Conservation (phyloP, 371 early-diverging fungal genomes). For the Actinomucor elegans region DNA sequence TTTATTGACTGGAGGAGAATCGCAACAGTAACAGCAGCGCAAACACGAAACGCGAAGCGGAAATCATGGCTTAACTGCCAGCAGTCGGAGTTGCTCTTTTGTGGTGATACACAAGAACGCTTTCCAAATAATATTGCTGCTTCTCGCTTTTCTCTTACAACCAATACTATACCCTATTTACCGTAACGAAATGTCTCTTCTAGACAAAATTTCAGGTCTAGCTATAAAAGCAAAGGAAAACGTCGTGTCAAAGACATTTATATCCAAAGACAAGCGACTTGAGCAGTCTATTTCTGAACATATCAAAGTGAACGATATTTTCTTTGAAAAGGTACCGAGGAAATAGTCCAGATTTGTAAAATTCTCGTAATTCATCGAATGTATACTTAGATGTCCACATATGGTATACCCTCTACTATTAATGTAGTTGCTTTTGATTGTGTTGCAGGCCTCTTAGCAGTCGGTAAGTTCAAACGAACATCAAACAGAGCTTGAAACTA, state of each 20-base stretch:
- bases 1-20: too few species aligned
- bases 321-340: constrained; percentile 20
- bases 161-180: too few species aligned
- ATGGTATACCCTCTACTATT: constrained; percentile 50
- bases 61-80: too few species aligned
- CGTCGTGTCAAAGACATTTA: constrained; percentile 29
- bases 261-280: constrained; percentile 44
- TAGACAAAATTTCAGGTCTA: constrained; percentile 41
- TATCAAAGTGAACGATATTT: constrained; percentile 23
- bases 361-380: not conserved
- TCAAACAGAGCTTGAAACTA: too few species aligned
- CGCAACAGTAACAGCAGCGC: too few species aligned
- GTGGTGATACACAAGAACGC: too few species aligned
- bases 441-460: constrained; percentile 53
- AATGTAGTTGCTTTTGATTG: constrained; percentile 55
- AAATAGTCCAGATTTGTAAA: not conserved
- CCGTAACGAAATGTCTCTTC: constrained; percentile 32
- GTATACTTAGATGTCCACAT: constrained; percentile 36
- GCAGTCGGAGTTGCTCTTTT: too few species aligned
- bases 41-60: too few species aligned
- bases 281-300: constrained; percentile 35
- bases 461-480: constrained; percentile 39
- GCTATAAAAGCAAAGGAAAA: constrained; percentile 46
- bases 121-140: too few species aligned
- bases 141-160: too few species aligned